Conservation (phyloP, 805 yeast genomes). For the Metschnikowia proteae region DNA sequence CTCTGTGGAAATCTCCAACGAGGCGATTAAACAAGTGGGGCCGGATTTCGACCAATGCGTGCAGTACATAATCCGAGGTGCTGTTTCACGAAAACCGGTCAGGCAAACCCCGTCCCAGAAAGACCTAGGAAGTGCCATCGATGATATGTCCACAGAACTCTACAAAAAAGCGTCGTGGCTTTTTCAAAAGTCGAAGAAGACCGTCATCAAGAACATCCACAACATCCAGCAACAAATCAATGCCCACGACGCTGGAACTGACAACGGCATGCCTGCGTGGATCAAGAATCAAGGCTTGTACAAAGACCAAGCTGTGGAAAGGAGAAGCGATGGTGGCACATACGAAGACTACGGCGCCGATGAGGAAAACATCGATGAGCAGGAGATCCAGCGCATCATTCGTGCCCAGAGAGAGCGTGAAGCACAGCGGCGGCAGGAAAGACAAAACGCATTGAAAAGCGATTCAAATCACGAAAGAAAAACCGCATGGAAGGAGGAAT, state of each 20-base stretch:
- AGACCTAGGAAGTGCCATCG: slow-evolving; percentile 34
- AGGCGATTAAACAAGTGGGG: slow-evolving; percentile 59
- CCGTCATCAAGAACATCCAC: slow-evolving; percentile 59
- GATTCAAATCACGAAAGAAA: not conserved
- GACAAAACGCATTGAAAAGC: not conserved
- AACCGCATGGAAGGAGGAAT: not conserved
- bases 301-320: slow-evolving; percentile 38
- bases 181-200: slow-evolving; percentile 55
- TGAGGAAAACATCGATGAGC: slow-evolving; percentile 43
- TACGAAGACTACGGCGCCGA: slow-evolving; percentile 45
- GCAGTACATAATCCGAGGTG: slow-evolving; percentile 54
- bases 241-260: slow-evolving; percentile 12
- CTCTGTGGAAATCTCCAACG: slow-evolving; percentile 52
- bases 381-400: slow-evolving; percentile 39
- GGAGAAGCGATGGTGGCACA: slow-evolving; percentile 30
- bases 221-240: slow-evolving; percentile 40
- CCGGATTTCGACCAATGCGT: slow-evolving; percentile 63
- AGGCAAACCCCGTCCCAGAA: slow-evolving; percentile 1
- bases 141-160: slow-evolving; percentile 53
- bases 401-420: slow-evolving; percentile 34
- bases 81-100: not conserved
- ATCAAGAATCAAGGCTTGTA: slow-evolving; percentile 57
- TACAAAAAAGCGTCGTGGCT: slow-evolving; percentile 57
- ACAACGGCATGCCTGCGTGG: slow-evolving; percentile 60
- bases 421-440: not conserved